Evolutionary conservation across 2,329 filamentous ascomycete species (phyloP), one percentile per base, ranked within the genome.

Genomic region (Zymoseptoria tritici): DNA sequence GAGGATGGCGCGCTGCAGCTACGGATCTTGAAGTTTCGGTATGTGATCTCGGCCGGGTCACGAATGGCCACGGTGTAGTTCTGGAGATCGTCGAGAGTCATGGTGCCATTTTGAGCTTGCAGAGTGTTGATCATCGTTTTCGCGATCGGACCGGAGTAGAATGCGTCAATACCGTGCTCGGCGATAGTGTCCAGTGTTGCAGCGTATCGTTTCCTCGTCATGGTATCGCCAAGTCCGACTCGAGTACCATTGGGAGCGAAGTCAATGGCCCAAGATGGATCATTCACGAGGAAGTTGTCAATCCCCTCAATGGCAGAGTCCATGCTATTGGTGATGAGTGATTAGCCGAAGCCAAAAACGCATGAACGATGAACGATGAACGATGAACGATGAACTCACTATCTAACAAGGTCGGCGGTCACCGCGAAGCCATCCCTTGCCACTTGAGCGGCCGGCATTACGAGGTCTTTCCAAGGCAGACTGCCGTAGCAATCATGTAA

Each of bases 171-270:
- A 0, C 93, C 93, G 36, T 86, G 67, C 3, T 85, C 76, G 1
- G 90, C 90, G 64, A 97, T 91, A 0, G 80, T 83, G 70, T 93
- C 85, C 0, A 97, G 81, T 0, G 91, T 90, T 61, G 90, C 71
- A 66, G 90, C 91, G 70, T 92, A 96, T 59, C 92, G 83, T 69
- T 86, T 88, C 52, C 92, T 81, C 0, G 88, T 92, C 69, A 97
- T 91, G 0, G 75, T 87, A 54, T 96, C 90, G 19, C 90, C 90
- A 2, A 91, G 75, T 19, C 81, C 78, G 0, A 96, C 68, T 2
- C 90, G 78, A 0, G 81, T 87, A 3, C 91, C 93, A 61, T 92
- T 85, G 0, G 91, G 91, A 2, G 91, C 91, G 76, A 97, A 97
- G 71, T 97, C 93, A 54, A 89, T 73, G 0, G 92, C 90, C 88